Percentiles rank a stretch among this genome's conserved stretches.
phyloP scores from a whole-genome alignment of 192 early-diverging fungal species.

The Glomus cerebriforme region DNA sequence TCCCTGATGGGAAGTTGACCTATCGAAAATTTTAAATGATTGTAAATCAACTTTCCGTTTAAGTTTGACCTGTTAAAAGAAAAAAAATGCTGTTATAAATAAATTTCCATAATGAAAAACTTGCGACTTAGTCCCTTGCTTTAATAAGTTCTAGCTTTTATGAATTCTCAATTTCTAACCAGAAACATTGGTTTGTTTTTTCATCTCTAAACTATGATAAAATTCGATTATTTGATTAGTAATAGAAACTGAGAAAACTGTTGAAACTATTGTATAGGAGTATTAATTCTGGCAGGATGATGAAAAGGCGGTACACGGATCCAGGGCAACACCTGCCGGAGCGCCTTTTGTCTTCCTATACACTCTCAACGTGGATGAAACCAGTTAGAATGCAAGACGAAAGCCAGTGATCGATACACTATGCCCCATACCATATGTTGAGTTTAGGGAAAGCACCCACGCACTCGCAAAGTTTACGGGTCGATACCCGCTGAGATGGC shows the following conservation, averaged over 20 bases:
- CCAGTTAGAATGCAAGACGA: constrained; percentile 18
- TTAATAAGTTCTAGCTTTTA: not conserved
- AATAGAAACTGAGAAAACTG: not conserved
- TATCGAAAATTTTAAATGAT: not conserved
- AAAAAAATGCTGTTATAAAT: not conserved
- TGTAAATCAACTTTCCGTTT: constrained; percentile 7
- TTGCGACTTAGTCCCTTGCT: not conserved
- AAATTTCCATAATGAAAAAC: not conserved
- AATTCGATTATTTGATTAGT: not conserved
- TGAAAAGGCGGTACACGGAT: constrained; percentile 18
- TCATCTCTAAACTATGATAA: not conserved
- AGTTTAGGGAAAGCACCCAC: not conserved
- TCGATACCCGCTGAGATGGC: constrained; percentile 15
- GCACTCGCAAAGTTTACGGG: constrained; percentile 9
- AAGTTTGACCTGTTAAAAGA: not conserved
- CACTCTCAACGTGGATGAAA: constrained; percentile 8
- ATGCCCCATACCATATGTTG: constrained; percentile 1
- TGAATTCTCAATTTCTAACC: not conserved
- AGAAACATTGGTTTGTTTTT: not conserved
- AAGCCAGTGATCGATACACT: constrained; percentile 1
- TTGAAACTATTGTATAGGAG: not conserved
- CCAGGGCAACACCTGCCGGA: constrained; percentile 3
- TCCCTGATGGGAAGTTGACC: not conserved
- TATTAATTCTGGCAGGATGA: constrained; percentile 9
- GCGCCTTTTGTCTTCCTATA: constrained; percentile 12